phyloP scores from a whole-genome alignment of 192 early-diverging fungal species.

The Coemansia brasiliensis region DNA sequence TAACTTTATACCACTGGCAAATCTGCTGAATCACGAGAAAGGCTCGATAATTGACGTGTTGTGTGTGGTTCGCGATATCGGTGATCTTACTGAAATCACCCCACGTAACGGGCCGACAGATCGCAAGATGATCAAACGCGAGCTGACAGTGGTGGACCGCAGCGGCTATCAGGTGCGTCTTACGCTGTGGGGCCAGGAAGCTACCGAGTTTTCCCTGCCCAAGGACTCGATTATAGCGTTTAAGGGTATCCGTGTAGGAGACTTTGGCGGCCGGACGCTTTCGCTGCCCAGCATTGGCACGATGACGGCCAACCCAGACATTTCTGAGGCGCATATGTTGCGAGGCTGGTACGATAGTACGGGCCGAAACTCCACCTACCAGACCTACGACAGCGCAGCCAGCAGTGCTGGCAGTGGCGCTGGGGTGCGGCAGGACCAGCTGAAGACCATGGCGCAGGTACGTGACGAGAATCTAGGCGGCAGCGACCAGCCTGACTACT shows the following conservation, averaged over 20 bases:
- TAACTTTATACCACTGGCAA: conserved; percentile 69
- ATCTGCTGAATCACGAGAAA: conserved; percentile 70
- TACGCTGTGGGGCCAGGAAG: conserved; percentile 87
- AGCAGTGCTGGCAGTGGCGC: conserved; percentile 26
- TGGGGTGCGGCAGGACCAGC: conserved; percentile 20
- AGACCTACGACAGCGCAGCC: conserved; percentile 32
- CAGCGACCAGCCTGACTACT: conserved; percentile 72
- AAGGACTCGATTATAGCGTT: conserved; percentile 70
- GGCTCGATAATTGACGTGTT: conserved; percentile 74
- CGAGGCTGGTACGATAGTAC: conserved; percentile 65
- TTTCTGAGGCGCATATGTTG: conserved; percentile 69
- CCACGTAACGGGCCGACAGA: conserved; percentile 47
- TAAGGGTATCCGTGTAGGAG: conserved; percentile 83
- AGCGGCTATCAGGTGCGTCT: conserved; percentile 66
- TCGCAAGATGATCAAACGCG: conserved; percentile 71
- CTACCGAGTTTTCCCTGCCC: conserved; percentile 61
- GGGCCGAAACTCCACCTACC: conserved; percentile 30
- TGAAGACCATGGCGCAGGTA: conserved; percentile 69
- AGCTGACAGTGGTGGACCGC: conserved; percentile 78
- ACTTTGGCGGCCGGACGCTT: conserved; percentile 78
- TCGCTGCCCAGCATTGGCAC: conserved; percentile 53
- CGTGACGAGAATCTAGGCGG: conserved; percentile 69
- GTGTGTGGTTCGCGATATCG: conserved; percentile 67
- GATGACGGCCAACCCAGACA: conserved; percentile 71
- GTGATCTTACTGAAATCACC: conserved; percentile 61